Conservation (phyloP, 441 rosid species). For the California macrophylla region DNA sequence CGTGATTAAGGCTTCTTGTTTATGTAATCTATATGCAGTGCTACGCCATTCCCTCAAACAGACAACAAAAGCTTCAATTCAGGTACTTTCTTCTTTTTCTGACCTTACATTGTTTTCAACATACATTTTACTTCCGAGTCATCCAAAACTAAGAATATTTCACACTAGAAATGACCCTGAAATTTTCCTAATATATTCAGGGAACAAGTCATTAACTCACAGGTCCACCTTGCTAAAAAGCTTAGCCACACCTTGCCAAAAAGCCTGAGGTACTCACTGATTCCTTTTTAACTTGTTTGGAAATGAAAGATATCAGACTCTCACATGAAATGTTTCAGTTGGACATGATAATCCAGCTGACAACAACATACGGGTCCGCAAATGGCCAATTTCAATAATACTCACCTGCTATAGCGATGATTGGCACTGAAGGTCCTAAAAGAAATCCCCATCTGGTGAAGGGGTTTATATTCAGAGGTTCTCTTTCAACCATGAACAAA, state of each 20-base stretch:
- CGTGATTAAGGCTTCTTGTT: neutral
- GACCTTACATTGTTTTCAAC: neutral
- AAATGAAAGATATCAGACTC: slow-evolving; percentile 1
- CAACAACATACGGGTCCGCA: neutral
- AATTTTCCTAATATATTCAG: neutral
- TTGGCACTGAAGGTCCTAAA: slow-evolving; percentile 18
- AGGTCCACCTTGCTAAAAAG: neutral
- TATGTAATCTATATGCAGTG: neutral
- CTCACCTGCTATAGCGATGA: neutral
- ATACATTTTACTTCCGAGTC: neutral
- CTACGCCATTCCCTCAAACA: neutral
- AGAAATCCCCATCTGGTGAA: slow-evolving; percentile 9
- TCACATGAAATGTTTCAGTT: slow-evolving; percentile 3
- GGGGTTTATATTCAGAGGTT: neutral
- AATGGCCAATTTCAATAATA: neutral
- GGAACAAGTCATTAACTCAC: neutral
- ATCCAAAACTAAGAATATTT: neutral
- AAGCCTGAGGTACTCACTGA: neutral
- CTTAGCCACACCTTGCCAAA: neutral
- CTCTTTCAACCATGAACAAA: slow-evolving; percentile 16
- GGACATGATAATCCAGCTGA: neutral
- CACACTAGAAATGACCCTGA: slow-evolving; percentile 2
- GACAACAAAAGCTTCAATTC: neutral
- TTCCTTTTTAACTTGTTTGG: neutral
- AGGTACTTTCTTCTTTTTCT: neutral